phyloP scores from a whole-genome alignment of 495 filamentous ascomycete species.

The Amphirosellinia nigrospora region DNA sequence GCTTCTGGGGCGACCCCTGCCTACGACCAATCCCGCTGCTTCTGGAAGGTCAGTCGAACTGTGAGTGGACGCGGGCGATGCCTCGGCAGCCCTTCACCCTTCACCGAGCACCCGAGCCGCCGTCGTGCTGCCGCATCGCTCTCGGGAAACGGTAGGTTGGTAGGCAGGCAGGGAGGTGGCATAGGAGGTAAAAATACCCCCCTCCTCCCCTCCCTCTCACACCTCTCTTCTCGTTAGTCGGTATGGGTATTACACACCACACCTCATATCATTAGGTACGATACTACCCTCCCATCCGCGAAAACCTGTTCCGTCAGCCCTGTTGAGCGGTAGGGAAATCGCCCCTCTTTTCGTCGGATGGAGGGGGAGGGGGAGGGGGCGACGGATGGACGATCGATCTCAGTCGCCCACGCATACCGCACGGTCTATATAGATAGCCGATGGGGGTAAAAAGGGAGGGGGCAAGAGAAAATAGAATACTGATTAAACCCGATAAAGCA shows the following conservation, averaged over 20 bases:
- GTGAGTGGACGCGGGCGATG: constrained; percentile 36
- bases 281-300: constrained; percentile 19
- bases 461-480: background rate
- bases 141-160: constrained; percentile 7
- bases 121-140: constrained; percentile 21
- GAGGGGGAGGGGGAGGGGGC: constrained; percentile 13
- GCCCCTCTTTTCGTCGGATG: constrained; percentile 19
- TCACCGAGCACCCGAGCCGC: constrained; percentile 44
- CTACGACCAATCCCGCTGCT: constrained; percentile 34
- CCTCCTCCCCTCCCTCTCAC: background rate
- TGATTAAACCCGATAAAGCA: background rate
- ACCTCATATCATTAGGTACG: constrained; percentile 21
- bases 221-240: background rate
- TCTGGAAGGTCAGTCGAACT: constrained; percentile 46
- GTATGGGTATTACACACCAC: constrained; percentile 7
- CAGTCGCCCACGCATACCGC: constrained; percentile 19
- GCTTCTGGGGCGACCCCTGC: constrained; percentile 33
- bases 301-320: constrained; percentile 26
- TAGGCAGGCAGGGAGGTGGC: background rate
- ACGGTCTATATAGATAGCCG: constrained; percentile 19
- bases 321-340: constrained; percentile 14
- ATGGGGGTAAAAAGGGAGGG: background rate
- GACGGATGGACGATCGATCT: constrained; percentile 24
- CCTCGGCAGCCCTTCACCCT: constrained; percentile 42
- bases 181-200: constrained; percentile 9